Evolutionary conservation across 768 basidiomycete species (phyloP).

Genomic region (Lepiota venenata): DNA sequence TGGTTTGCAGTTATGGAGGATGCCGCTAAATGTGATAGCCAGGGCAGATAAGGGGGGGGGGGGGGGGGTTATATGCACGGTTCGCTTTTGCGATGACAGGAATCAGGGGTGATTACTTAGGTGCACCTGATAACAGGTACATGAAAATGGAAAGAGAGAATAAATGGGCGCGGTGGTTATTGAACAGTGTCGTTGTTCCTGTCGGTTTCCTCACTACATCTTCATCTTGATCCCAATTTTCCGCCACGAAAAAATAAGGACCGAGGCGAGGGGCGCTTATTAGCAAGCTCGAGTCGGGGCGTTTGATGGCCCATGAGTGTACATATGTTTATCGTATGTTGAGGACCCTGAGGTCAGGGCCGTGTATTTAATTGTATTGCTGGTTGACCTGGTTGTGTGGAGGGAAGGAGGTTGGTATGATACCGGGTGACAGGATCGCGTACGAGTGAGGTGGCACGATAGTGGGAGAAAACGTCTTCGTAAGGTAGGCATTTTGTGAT

Average conservation of each 20-base stretch:
- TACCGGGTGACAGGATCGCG: background rate
- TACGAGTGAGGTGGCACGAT: background rate
- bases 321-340: background rate
- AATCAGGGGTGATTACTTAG: too few relatives aligned
- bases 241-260: too few relatives aligned
- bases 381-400: background rate
- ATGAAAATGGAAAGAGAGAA: background rate
- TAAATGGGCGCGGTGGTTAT: slow-evolving; percentile 3
- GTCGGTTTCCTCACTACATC: background rate
- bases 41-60: too few relatives aligned
- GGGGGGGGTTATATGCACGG: too few relatives aligned
- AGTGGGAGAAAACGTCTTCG: slow-evolving; percentile 4
- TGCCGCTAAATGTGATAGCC: too few relatives aligned
- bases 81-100: too few relatives aligned
- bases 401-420: background rate
- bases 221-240: too few relatives aligned
- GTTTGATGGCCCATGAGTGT: background rate
- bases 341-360: background rate
- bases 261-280: too few relatives aligned
- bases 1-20: too few relatives aligned
- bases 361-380: background rate
- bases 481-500: background rate
- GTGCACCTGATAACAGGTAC: background rate
- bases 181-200: background rate
- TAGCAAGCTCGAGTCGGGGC: too few relatives aligned